Percentiles rank a stretch among this genome's conserved stretches.
Conservation (phyloP, 2,329 filamentous ascomycete genomes). For the Xylaria sp. region DNA sequence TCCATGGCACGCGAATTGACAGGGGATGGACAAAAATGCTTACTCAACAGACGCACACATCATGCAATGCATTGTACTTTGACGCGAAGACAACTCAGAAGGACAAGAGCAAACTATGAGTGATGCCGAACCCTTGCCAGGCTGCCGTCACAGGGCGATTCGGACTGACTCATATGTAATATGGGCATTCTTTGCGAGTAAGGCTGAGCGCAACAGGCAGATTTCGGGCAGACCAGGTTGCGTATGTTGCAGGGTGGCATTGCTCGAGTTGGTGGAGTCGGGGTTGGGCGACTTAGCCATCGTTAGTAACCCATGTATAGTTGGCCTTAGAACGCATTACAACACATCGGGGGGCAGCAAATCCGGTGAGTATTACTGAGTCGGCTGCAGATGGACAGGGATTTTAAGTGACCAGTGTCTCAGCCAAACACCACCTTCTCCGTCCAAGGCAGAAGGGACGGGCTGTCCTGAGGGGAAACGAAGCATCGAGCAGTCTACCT, state of each 20-base stretch:
- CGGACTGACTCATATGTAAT: not conserved
- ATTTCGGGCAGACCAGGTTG: too few relatives aligned
- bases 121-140: not conserved
- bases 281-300: too few relatives aligned
- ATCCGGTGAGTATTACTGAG: not conserved
- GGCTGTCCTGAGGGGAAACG: not conserved
- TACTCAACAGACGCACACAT: not conserved
- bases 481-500: not conserved
- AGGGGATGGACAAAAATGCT: not conserved
- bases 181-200: not conserved
- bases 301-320: too few relatives aligned
- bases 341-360: not conserved
- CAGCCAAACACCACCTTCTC: not conserved
- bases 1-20: not conserved
- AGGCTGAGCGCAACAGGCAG: not conserved
- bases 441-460: not conserved
- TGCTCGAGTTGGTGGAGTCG: not conserved
- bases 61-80: not conserved
- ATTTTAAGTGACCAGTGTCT: not conserved
- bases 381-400: not conserved
- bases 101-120: not conserved
- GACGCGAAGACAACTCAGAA: not conserved
- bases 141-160: not conserved
- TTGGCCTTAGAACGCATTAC: too few relatives aligned
- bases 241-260: not conserved